phyloP scores from a whole-genome alignment of 805 yeast genomes.

The Starmerella khaoyaiensis region DNA sequence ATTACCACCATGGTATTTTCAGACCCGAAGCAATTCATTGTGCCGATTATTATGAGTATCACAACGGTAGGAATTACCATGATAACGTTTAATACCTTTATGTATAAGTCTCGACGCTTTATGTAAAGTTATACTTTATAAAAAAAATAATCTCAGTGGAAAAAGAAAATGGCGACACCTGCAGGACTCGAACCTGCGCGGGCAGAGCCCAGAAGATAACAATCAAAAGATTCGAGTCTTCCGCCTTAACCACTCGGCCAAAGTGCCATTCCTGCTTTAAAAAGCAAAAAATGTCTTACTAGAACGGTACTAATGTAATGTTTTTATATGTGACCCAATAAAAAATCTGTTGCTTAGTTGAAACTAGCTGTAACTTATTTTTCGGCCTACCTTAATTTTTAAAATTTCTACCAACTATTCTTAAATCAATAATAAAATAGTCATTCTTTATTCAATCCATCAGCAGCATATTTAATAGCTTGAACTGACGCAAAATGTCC shows the following conservation, averaged over 20 bases:
- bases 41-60: conserved; percentile 12
- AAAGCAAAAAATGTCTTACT: no score
- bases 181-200: conserved; percentile 24
- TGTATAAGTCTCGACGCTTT: neutral
- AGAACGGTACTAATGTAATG: no score
- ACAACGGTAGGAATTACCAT: conserved; percentile 10
- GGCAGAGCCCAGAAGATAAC: conserved; percentile 22
- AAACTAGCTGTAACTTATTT: no score
- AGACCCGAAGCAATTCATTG: conserved; percentile 11
- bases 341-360: no score
- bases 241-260: conserved; percentile 24
- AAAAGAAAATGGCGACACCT: conserved; percentile 20
- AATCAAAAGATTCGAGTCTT: conserved; percentile 18
- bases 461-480: no score
- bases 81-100: conserved; percentile 6
- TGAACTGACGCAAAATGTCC: no score
- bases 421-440: neutral
- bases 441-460: neutral
- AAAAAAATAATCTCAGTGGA: neutral
- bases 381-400: no score
- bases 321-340: no score
- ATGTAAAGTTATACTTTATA: neutral
- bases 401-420: neutral
- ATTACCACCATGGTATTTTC: conserved; percentile 13
- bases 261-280: conserved; percentile 12